A percentile compares a stretch with the other conserved stretches of the same genome.
These are phyloP conservation scores for Erythrobasidium hasegawianum DNA, from an alignment of 1,284 basidiomycete genomes.

Conservation along the genomic window DNA sequence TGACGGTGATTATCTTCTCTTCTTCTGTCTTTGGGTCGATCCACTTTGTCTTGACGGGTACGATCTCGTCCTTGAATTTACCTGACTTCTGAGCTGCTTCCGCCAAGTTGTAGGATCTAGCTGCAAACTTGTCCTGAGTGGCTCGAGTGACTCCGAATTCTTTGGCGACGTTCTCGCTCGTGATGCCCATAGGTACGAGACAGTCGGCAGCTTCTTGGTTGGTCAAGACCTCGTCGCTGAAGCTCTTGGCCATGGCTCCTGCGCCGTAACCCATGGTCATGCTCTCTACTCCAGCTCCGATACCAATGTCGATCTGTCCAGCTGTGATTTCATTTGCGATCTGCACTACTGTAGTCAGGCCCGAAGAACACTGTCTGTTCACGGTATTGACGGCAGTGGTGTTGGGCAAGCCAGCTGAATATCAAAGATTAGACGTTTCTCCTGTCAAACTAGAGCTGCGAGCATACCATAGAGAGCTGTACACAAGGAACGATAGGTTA, in stretches of 20 bases:
- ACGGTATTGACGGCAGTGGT: conserved; percentile 77
- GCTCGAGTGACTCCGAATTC: conserved; percentile 70
- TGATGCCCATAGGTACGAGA: conserved; percentile 75
- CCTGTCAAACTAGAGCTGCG: background rate
- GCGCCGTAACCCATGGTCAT: conserved; percentile 67
- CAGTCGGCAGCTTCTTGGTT: conserved; percentile 84
- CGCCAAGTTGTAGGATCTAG: conserved; percentile 77
- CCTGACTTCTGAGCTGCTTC: conserved; percentile 80
- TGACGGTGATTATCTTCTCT: conserved; percentile 71
- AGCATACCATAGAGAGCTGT: conserved; percentile 37
- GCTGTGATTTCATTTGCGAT: conserved; percentile 79
- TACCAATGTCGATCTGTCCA: conserved; percentile 48
- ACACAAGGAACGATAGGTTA: no score
- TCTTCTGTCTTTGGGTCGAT: conserved; percentile 81
- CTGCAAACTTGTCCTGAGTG: conserved; percentile 79
- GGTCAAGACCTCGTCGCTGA: conserved; percentile 74
- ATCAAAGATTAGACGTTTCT: conserved; percentile 46
- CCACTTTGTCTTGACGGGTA: conserved; percentile 65
- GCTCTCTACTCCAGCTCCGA: conserved; percentile 85
- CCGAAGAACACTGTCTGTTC: conserved; percentile 93
- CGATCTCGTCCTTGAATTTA: conserved; percentile 87
- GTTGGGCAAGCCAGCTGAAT: conserved; percentile 85
- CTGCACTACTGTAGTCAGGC: conserved; percentile 80
- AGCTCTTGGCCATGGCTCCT: conserved; percentile 61
- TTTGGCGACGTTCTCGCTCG: conserved; percentile 89